phyloP scores from a whole-genome alignment of 2,329 filamentous ascomycete species.

The Metarhizium brunneum region DNA sequence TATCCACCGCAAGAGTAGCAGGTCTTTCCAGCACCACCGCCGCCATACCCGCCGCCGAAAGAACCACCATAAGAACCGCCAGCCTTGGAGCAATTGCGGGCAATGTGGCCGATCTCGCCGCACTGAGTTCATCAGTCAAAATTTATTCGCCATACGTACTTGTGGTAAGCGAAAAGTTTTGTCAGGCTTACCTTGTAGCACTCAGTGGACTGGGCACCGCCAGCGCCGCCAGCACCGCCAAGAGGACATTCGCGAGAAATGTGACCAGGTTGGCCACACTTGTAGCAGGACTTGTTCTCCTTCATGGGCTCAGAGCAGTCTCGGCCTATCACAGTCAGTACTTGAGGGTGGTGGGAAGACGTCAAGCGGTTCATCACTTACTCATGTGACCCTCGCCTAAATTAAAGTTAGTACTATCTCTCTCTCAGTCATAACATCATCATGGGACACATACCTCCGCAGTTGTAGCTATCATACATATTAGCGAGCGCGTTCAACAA shows the following conservation, averaged over 20 bases:
- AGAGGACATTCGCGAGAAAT: slow-evolving; percentile 79
- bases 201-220: slow-evolving; percentile 49
- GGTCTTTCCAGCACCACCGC: slow-evolving; percentile 59
- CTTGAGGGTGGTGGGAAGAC: not conserved
- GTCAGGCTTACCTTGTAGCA: slow-evolving; percentile 67
- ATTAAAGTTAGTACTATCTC: slow-evolving; percentile 15
- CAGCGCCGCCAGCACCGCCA: slow-evolving; percentile 35
- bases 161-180: not conserved
- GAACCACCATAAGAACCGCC: slow-evolving; percentile 36
- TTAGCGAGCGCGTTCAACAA: slow-evolving; percentile 10
- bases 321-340: slow-evolving; percentile 49
- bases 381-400: slow-evolving; percentile 65
- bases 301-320: slow-evolving; percentile 86
- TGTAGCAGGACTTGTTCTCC: slow-evolving; percentile 72
- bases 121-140: slow-evolving; percentile 42
- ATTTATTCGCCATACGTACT: not conserved
- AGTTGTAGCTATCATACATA: slow-evolving; percentile 59
- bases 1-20: slow-evolving; percentile 98
- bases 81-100: slow-evolving; percentile 72
- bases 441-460: slow-evolving; percentile 50
- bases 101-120: slow-evolving; percentile 92
- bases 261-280: slow-evolving; percentile 77
- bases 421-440: not conserved
- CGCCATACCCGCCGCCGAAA: slow-evolving; percentile 30
- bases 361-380: slow-evolving; percentile 33